These are phyloP conservation scores for Aspergillus cejpii DNA, from an alignment of 2,329 filamentous ascomycete genomes.

Conservation along the genomic window DNA sequence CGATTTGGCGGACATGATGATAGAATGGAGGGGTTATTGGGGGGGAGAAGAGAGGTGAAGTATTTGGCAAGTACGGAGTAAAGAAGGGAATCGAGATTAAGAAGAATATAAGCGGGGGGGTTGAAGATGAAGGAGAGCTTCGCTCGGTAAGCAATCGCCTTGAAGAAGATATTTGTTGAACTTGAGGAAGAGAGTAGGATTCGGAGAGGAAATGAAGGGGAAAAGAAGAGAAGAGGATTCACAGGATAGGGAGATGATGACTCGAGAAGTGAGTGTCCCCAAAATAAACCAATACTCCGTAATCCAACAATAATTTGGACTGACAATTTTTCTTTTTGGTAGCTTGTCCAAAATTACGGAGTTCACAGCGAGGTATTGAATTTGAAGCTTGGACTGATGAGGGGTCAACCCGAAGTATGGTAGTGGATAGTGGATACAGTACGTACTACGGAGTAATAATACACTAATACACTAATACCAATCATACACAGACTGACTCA, in stretches of 20 bases:
- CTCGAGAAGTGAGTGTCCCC: neutral
- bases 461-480: too few relatives aligned
- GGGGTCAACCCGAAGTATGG: neutral
- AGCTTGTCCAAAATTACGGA: slow-evolving; percentile 3
- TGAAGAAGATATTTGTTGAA: slow-evolving; percentile 4
- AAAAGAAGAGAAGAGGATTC: slow-evolving; percentile 6
- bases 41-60: slow-evolving; percentile 2
- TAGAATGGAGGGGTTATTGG: slow-evolving; percentile 22
- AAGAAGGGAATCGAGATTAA: slow-evolving; percentile 1
- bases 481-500: too few relatives aligned
- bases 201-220: slow-evolving; percentile 7
- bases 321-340: slow-evolving; percentile 2
- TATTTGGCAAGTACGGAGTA: slow-evolving; percentile 5
- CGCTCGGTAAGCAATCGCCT: neutral
- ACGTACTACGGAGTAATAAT: too few relatives aligned
- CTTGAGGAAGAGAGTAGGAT: slow-evolving; percentile 14
- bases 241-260: too few relatives aligned
- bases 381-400: too few relatives aligned
- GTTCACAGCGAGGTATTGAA: too few relatives aligned
- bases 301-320: neutral
- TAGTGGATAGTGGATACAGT: too few relatives aligned
- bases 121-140: slow-evolving; percentile 15
- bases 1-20: slow-evolving; percentile 85
- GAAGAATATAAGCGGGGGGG: neutral
- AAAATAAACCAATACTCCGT: neutral